These are phyloP conservation scores for Citrullus amarus DNA, from an alignment of 306 rosid species.

Conservation along the genomic window DNA sequence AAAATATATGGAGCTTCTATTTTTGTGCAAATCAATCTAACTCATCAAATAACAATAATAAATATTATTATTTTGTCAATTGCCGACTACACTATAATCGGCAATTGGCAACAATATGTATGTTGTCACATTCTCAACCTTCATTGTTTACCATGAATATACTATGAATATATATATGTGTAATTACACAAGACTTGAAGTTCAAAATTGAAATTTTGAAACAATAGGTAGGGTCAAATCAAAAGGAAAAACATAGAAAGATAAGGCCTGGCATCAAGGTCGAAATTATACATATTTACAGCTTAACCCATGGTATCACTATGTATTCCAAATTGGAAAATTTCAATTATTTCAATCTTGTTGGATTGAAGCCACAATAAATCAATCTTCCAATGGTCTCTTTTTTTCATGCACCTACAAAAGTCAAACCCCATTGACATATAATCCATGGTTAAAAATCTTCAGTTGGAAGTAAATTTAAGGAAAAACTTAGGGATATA, in stretches of 20 bases:
- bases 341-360: not conserved
- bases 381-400: not conserved
- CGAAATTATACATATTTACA: not conserved
- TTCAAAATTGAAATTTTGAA: not conserved
- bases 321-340: not conserved
- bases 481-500: not conserved
- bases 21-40: too few relatives aligned
- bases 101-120: too few relatives aligned
- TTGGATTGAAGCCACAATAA: not conserved
- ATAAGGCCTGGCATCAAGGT: not conserved
- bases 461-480: not conserved
- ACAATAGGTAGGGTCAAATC: not conserved
- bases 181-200: not conserved
- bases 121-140: too few relatives aligned
- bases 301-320: not conserved
- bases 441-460: not conserved
- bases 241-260: not conserved
- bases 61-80: too few relatives aligned
- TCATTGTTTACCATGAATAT: too few relatives aligned
- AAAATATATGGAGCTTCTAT: too few relatives aligned
- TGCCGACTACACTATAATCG: too few relatives aligned
- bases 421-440: not conserved
- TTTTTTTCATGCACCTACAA: not conserved
- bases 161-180: too few relatives aligned
- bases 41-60: too few relatives aligned